These are phyloP conservation scores for Apiospora sp. DNA, from an alignment of 2,329 filamentous ascomycete species.

Conservation along the genomic window DNA sequence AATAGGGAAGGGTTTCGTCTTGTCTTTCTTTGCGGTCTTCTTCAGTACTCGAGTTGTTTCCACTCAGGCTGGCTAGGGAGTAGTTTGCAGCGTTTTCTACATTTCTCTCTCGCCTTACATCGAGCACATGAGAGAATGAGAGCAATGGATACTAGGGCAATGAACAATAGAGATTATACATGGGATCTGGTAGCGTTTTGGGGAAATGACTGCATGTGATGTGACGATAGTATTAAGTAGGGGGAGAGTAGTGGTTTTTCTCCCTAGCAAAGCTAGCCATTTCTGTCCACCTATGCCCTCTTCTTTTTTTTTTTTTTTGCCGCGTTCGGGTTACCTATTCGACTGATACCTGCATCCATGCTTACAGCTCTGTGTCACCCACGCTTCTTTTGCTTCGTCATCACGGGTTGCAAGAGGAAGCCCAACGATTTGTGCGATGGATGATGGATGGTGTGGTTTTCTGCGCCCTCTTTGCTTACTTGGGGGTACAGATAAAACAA, in stretches of 20 bases:
- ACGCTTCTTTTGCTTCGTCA: neutral
- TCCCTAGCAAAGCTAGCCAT: neutral
- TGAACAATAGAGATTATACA: neutral
- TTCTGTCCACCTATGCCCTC: neutral
- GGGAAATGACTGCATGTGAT: neutral
- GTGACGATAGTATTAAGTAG: neutral
- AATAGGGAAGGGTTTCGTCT: neutral
- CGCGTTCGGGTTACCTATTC: neutral
- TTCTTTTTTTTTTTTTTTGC: neutral
- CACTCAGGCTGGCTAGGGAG: neutral
- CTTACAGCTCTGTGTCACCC: neutral
- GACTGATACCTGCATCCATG: neutral
- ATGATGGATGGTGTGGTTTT: neutral
- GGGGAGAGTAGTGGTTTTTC: neutral
- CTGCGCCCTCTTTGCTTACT: neutral
- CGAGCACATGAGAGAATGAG: neutral
- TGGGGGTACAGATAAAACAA: neutral
- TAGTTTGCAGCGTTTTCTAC: neutral
- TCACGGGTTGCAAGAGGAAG: neutral
- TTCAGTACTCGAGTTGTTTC: constrained; percentile 13
- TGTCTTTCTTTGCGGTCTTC: neutral
- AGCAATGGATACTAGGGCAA: neutral
- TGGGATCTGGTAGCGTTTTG: neutral
- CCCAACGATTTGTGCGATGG: neutral
- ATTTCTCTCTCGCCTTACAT: neutral